Evolutionary conservation across 108 stramenopile species (phyloP).

Genomic region (Epithemia pelagica): DNA sequence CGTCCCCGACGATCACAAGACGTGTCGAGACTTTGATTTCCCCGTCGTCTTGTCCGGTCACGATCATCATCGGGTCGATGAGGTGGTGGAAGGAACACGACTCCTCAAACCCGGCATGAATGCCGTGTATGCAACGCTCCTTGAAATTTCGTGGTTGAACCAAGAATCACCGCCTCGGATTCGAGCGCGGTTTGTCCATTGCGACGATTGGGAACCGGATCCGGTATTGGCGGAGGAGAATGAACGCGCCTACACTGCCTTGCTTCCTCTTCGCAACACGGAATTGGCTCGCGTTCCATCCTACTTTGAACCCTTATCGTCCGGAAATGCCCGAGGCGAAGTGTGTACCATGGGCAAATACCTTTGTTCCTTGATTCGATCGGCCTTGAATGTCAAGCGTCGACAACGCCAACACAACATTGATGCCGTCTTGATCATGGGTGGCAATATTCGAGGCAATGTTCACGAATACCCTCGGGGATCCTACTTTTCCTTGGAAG

Average conservation of each 20-base stretch:
- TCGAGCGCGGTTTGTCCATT: constrained; percentile 24
- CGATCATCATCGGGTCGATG: constrained; percentile 48
- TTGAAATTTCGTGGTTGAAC: constrained; percentile 33
- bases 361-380: constrained; percentile 30
- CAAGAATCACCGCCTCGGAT: constrained; percentile 12
- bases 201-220: constrained; percentile 24
- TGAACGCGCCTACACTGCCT: constrained; percentile 36
- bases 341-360: constrained; percentile 39
- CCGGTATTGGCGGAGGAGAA: constrained; percentile 19
- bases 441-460: constrained; percentile 38
- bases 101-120: constrained; percentile 43
- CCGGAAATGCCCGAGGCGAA: constrained; percentile 18
- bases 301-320: constrained; percentile 32
- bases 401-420: constrained; percentile 10
- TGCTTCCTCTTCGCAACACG: constrained; percentile 32
- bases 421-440: constrained; percentile 29
- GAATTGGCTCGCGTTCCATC: constrained; percentile 32
- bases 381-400: constrained; percentile 21
- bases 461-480: constrained; percentile 27
- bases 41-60: constrained; percentile 42
- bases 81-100: constrained; percentile 37
- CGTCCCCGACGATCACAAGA: constrained; percentile 39
- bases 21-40: constrained; percentile 40
- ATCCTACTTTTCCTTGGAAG: constrained; percentile 34
- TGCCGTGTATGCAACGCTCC: constrained; percentile 30